Base-by-base conservation (phyloP, 257 asterid genomes). In the Gynochthodes officinalis region DNA sequence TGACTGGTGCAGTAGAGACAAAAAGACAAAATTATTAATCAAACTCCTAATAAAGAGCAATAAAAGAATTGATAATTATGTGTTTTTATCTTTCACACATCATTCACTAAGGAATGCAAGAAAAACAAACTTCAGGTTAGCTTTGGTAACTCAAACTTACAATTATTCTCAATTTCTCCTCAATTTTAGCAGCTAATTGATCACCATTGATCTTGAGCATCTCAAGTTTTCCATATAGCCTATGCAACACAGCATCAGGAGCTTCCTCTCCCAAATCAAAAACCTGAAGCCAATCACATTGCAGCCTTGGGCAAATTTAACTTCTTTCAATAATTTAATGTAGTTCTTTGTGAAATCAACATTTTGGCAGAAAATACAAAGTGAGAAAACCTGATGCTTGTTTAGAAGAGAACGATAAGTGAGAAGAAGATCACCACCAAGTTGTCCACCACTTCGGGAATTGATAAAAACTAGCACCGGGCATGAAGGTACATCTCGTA, bases 371-470 rank as follows among this genome's bases (percentile, higher is more conserved):
- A 55, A 28, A 65, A 7, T 12, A 35, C 7, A 63, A 37, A 46
- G 14, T 46, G 60, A 32, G 14, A 60, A 68, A 69, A 88, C 97
- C 98, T 94, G 98, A 60, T 89, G 75, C 55, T 76, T 69, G 80
- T 94, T 88, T 50, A 94, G 84, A 73, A 94, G 79, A 69, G 88
- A 77, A n/a, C 87, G 85, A 57, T 81, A 91, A 21, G 96, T 87
- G 37, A 77, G 4, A 40, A 94, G 93, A 81, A 94, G 96, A 74
- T 88, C 88, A 49, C 95, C 97, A 61, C 98, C 97, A 30, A 94
- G 89, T 82, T 94, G 98, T 73, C 98, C 97, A 58, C 97, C 97
- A 74, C 98, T 94, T 82, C 52, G 88, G 42, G 98, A 88, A 80
- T 93, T 93, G 83, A 93, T 82, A 75, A 93, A 93, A 46, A 93